A percentile compares a stretch with the other conserved stretches of the same genome.
Conservation (phyloP, 2,329 filamentous ascomycete genomes). For the Grosmannia clavigera region DNA sequence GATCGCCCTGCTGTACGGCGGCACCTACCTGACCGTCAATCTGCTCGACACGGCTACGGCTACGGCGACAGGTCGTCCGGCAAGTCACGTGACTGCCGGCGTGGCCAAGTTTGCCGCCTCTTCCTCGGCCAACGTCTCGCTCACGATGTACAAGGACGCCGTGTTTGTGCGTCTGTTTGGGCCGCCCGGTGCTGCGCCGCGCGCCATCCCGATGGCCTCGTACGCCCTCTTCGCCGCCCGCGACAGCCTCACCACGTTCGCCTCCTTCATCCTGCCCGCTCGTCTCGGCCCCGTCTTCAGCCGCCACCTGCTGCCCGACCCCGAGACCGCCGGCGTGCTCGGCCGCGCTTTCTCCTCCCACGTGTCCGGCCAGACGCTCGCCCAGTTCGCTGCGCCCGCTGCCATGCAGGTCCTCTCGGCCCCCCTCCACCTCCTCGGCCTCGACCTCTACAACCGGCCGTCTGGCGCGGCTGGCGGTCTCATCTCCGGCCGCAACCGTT, state of each 20-base stretch:
- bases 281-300: slow-evolving; percentile 60
- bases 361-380: slow-evolving; percentile 46
- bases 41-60: slow-evolving; percentile 67
- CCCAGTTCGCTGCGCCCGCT: slow-evolving; percentile 73
- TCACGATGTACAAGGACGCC: slow-evolving; percentile 84
- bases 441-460: slow-evolving; percentile 73
- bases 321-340: slow-evolving; percentile 23
- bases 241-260: slow-evolving; percentile 83
- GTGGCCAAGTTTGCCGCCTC: slow-evolving; percentile 71
- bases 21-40: slow-evolving; percentile 86
- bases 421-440: slow-evolving; percentile 69
- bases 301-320: slow-evolving; percentile 14
- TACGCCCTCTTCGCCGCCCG: slow-evolving; percentile 70
- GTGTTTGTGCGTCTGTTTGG: slow-evolving; percentile 77
- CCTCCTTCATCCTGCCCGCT: slow-evolving; percentile 79
- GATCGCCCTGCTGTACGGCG: slow-evolving; percentile 66
- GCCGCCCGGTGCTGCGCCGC: slow-evolving; percentile 35
- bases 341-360: slow-evolving; percentile 22
- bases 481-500: slow-evolving; percentile 44
- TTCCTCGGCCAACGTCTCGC: slow-evolving; percentile 66
- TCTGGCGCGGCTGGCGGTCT: slow-evolving; percentile 20
- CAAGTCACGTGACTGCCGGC: slow-evolving; percentile 57
- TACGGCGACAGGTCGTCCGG: slow-evolving; percentile 44
- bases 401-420: slow-evolving; percentile 69
- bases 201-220: slow-evolving; percentile 53